These are phyloP conservation scores for Fonsecaea monophora DNA, from an alignment of 2,329 filamentous ascomycete genomes.

Conservation along the genomic window DNA sequence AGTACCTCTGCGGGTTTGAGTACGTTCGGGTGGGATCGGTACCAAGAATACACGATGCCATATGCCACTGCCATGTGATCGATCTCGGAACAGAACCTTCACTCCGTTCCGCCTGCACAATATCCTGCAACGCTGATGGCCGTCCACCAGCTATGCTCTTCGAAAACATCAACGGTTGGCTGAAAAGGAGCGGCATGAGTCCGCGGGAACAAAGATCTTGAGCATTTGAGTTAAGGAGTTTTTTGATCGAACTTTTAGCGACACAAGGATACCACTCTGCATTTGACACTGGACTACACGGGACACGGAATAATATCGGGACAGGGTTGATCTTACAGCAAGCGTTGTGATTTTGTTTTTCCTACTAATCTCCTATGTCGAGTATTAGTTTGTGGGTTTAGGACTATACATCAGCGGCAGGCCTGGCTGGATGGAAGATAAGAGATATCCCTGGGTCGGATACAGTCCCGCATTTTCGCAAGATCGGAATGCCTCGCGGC, in stretches of 20 bases:
- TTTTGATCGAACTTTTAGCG: constrained; percentile 52
- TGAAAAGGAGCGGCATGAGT: constrained; percentile 24
- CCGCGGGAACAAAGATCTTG: constrained; percentile 50
- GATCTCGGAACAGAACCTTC: constrained; percentile 63
- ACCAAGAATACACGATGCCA: constrained; percentile 77
- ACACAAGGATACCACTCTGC: constrained; percentile 54
- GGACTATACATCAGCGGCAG: constrained; percentile 46
- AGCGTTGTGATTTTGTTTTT: constrained; percentile 55
- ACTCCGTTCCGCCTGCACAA: constrained; percentile 57
- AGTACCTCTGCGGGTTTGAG: constrained; percentile 77
- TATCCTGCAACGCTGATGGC: constrained; percentile 41
- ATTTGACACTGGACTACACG: constrained; percentile 41
- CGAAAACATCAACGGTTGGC: neutral
- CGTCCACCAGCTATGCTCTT: constrained; percentile 14
- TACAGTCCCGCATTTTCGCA: constrained; percentile 53
- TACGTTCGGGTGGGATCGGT: constrained; percentile 84
- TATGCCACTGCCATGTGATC: constrained; percentile 83
- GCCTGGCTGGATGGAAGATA: constrained; percentile 53
- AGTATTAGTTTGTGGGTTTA: constrained; percentile 33
- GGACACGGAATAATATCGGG: constrained; percentile 44
- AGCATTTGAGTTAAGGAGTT: constrained; percentile 36
- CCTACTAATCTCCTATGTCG: constrained; percentile 36
- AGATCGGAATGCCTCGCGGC: constrained; percentile 59
- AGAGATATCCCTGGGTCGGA: constrained; percentile 45
- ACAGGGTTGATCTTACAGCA: constrained; percentile 54